These are phyloP conservation scores for Ceratobasidium sp. DNA, from an alignment of 1,284 basidiomycete genomes.

Conservation along the genomic window DNA sequence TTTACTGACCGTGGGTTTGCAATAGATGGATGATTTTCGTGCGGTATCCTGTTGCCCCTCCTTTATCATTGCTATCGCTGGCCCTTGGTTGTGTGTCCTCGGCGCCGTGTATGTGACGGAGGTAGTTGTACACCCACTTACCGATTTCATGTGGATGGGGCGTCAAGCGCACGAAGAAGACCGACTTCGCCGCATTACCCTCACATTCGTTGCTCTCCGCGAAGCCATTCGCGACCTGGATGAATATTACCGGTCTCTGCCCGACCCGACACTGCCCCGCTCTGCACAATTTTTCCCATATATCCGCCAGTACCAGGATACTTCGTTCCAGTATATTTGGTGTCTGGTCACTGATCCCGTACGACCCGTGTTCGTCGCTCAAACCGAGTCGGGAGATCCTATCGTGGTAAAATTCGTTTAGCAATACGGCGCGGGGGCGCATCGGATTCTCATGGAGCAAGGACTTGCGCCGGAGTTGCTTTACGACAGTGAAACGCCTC, in stretches of 20 bases:
- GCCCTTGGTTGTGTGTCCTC: constrained; percentile 48
- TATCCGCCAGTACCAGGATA: constrained; percentile 7
- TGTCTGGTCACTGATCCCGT: background rate
- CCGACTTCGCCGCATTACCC: constrained; percentile 12
- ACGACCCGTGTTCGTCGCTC: background rate
- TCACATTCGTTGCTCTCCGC: constrained; percentile 7
- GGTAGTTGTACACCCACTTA: constrained; percentile 47
- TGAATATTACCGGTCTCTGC: constrained; percentile 1
- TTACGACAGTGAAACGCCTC: background rate
- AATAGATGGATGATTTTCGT: background rate
- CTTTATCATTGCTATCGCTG: constrained; percentile 45
- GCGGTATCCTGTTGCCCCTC: constrained; percentile 44
- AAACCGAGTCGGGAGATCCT: background rate
- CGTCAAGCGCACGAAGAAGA: background rate
- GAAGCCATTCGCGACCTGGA: background rate
- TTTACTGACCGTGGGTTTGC: background rate
- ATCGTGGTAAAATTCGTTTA: constrained; percentile 47
- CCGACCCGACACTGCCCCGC: background rate
- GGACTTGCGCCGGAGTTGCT: constrained; percentile 46
- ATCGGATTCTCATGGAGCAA: constrained; percentile 42
- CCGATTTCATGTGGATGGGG: constrained; percentile 45
- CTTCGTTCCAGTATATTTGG: constrained; percentile 2
- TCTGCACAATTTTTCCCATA: constrained; percentile 13
- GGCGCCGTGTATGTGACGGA: constrained; percentile 46
- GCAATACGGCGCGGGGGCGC: constrained; percentile 31